Conservation (phyloP, 2,329 filamentous ascomycete species). For the Endocalyx cinctus region DNA sequence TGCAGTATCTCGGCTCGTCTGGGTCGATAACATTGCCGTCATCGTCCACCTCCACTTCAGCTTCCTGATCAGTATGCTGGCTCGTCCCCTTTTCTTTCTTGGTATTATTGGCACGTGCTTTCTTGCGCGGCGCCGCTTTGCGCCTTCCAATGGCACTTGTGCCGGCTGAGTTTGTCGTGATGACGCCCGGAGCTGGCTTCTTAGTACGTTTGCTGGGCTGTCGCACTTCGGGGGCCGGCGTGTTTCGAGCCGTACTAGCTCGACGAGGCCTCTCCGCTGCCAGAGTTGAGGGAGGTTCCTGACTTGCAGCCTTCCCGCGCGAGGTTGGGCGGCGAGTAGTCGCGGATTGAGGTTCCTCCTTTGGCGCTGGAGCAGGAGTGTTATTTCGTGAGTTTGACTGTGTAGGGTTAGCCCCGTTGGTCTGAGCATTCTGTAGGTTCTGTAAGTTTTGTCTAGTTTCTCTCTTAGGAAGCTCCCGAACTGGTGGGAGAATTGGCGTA, state of each 20-base stretch:
- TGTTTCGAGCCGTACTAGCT: slow-evolving; percentile 53
- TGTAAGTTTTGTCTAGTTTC: slow-evolving; percentile 44
- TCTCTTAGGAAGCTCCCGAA: slow-evolving; percentile 32
- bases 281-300: slow-evolving; percentile 45
- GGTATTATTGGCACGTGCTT: slow-evolving; percentile 43
- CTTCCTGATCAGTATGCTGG: slow-evolving; percentile 41
- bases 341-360: slow-evolving; percentile 30
- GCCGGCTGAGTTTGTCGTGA: slow-evolving; percentile 59
- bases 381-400: slow-evolving; percentile 24
- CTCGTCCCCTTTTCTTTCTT: slow-evolving; percentile 34
- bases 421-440: slow-evolving; percentile 30
- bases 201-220: slow-evolving; percentile 56
- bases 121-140: slow-evolving; percentile 65
- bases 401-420: slow-evolving; percentile 21
- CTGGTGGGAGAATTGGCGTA: slow-evolving; percentile 33
- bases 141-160: slow-evolving; percentile 67
- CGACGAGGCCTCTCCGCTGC: slow-evolving; percentile 51
- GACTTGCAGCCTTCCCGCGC: slow-evolving; percentile 48
- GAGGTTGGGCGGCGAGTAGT: slow-evolving; percentile 43
- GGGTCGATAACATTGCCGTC: slow-evolving; percentile 69
- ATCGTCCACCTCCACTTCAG: slow-evolving; percentile 58
- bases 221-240: slow-evolving; percentile 46
- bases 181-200: slow-evolving; percentile 66
- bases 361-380: slow-evolving; percentile 30
- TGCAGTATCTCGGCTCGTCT: slow-evolving; percentile 70